A percentile compares a stretch with the other conserved stretches of the same genome.
These are phyloP conservation scores for Rubroshorea leprosula DNA, from an alignment of 345 rosid genomes.

Conservation along the genomic window DNA sequence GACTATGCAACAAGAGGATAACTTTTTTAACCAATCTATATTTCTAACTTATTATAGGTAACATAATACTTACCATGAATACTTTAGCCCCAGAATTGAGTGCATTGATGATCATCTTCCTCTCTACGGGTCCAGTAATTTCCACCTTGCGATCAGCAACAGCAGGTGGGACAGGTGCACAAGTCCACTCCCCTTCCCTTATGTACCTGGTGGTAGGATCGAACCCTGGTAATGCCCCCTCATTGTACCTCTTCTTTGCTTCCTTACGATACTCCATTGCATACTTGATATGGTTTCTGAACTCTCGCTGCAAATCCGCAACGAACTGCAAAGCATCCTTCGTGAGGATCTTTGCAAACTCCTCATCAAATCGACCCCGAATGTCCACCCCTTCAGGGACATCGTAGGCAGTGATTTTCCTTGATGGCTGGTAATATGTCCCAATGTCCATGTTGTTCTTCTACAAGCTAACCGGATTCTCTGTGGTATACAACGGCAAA, in stretches of 20 bases:
- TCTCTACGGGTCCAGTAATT: conserved; percentile 86
- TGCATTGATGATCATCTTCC: conserved; percentile 97
- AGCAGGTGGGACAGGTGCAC: conserved; percentile 62
- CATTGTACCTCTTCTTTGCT: conserved; percentile 48
- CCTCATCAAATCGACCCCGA: conserved; percentile 61
- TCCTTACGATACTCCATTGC: conserved; percentile 79
- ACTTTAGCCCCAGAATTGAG: conserved; percentile 95
- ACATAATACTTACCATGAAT: conserved; percentile 56
- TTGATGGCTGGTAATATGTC: conserved; percentile 11
- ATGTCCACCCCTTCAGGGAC: conserved; percentile 72
- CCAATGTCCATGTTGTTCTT: conserved; percentile 15
- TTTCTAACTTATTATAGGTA: background rate
- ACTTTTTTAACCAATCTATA: too few species aligned
- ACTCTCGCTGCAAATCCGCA: conserved; percentile 73
- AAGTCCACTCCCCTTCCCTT: conserved; percentile 68
- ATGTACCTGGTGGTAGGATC: conserved; percentile 72
- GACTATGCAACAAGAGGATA: too few species aligned
- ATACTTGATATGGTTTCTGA: conserved; percentile 51
- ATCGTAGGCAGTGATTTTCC: conserved; percentile 37
- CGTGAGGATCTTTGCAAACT: conserved; percentile 58
- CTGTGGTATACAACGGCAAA: too few species aligned
- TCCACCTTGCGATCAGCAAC: conserved; percentile 78
- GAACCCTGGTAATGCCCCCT: conserved; percentile 60
- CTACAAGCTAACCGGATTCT: too few species aligned
- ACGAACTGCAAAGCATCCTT: conserved; percentile 75